phyloP scores from a whole-genome alignment of 2,329 filamentous ascomycete genomes.

The Teratosphaeria epicoccoides region DNA sequence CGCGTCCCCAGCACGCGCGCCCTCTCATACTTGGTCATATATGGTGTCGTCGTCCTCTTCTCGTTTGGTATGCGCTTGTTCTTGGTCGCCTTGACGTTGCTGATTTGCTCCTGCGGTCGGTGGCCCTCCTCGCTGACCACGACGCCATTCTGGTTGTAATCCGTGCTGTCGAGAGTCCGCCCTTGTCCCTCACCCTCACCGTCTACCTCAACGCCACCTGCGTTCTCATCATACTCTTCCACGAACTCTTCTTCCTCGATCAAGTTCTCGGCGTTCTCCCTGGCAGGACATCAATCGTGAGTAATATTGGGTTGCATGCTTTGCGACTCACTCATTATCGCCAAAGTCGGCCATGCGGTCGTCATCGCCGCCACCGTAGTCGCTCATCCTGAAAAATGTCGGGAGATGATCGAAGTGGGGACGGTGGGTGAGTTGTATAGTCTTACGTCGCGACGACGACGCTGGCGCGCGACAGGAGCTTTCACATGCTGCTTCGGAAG shows the following conservation, averaged over 20 bases:
- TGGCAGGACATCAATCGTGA: constrained; percentile 3
- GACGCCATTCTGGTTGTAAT: constrained; percentile 27
- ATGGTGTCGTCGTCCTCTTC: constrained; percentile 83
- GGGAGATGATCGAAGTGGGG: neutral
- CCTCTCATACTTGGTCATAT: constrained; percentile 99
- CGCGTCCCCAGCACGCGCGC: constrained; percentile 87
- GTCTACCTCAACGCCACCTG: constrained; percentile 27
- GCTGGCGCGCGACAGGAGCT: constrained; percentile 1
- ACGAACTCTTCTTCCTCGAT: constrained; percentile 43
- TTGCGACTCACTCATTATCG: constrained; percentile 20
- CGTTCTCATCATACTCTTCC: constrained; percentile 39
- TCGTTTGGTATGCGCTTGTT: constrained; percentile 86
- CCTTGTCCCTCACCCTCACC: constrained; percentile 7
- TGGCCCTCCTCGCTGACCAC: constrained; percentile 42
- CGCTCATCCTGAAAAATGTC: constrained; percentile 30
- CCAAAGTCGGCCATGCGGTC: constrained; percentile 26
- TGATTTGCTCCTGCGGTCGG: constrained; percentile 37
- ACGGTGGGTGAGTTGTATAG: neutral
- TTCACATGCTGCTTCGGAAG: constrained; percentile 1
- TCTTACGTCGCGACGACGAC: no score
- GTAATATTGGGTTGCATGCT: neutral
- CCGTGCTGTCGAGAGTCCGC: constrained; percentile 19
- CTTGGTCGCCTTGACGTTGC: constrained; percentile 47
- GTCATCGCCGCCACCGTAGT: constrained; percentile 34
- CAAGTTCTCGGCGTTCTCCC: constrained; percentile 28